Base-by-base conservation (phyloP, 1,284 basidiomycete genomes). In the Sanguinoderma infundibulare region DNA sequence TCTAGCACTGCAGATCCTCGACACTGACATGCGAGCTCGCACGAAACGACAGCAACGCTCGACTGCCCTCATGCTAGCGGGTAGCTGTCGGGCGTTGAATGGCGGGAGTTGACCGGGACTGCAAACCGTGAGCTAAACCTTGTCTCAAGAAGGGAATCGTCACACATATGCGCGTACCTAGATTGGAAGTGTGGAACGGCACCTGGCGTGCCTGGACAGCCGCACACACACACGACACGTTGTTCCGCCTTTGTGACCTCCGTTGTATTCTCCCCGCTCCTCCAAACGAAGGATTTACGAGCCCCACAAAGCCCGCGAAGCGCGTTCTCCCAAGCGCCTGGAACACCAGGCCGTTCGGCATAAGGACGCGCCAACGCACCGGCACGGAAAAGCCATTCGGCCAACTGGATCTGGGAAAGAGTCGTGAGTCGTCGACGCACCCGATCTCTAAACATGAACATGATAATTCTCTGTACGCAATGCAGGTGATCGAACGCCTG, bases 141-240 rank as follows among this genome's bases (percentile, higher is more conserved):
- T 26, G 36, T 39, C 51, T 42, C 22, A 20, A 59, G 46, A 51
- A 46, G 57, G 57, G 24, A 59, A 59, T 26, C 26, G 20, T 53
- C 42, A 28, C 39, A 17, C 56, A 44, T 58, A 28, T 57, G 39
- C 50, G 56, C 50, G 56, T 53, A 53, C 57, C 51, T 59, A 32
- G n/a, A n/a, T n/a, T n/a, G 32, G 30, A 24, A 14, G 32, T 12
- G 12, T 20, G 17, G 24, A 30, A 20, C 49, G 24, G 49, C n/a
- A n/a, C n/a, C n/a, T n/a, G n/a, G n/a, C n/a, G 49, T 51, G 49
- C 49, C 49, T 51, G 49, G 30, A 51, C 49, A 51, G 49, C 35
- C 32, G 49, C 32, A 51, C 32, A 51, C 49, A 51, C 32, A 34
- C n/a, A n/a, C n/a, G n/a, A n/a, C n/a, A 24, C 42, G 32, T 58